A percentile compares a stretch with the other conserved stretches of the same genome.
phyloP scores from a whole-genome alignment of 2,329 filamentous ascomycete genomes.

The Aspergillus terreus region DNA sequence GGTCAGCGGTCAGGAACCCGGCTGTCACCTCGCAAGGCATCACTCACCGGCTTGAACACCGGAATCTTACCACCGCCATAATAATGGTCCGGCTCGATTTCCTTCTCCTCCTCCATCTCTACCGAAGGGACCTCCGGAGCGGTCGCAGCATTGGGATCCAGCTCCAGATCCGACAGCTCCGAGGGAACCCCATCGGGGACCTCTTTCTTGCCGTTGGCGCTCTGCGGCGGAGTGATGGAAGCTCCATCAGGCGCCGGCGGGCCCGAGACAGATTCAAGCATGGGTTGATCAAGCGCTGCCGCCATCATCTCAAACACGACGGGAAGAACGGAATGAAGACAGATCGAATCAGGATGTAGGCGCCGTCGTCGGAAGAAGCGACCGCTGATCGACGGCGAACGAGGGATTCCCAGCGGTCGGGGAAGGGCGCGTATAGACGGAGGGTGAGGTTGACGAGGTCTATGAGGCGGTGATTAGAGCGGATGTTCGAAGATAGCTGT shows the following conservation, averaged over 20 bases:
- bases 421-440: conserved; percentile 17
- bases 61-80: conserved; percentile 79
- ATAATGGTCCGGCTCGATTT: conserved; percentile 81
- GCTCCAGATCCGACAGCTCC: conserved; percentile 41
- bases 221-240: conserved; percentile 42
- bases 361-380: conserved; percentile 39
- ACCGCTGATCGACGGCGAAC: conserved; percentile 44
- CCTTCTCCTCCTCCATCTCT: conserved; percentile 58
- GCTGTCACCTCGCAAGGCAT: background rate
- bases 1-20: conserved; percentile 15
- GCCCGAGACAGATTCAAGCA: conserved; percentile 22
- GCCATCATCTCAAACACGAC: conserved; percentile 29
- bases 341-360: conserved; percentile 12
- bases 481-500: background rate
- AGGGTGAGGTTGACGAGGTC: conserved; percentile 4
- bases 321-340: conserved; percentile 6
- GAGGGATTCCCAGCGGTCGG: conserved; percentile 40
- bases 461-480: conserved; percentile 7
- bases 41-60: conserved; percentile 79
- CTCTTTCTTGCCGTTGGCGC: conserved; percentile 43
- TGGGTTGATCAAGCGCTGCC: conserved; percentile 29
- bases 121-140: conserved; percentile 31
- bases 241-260: conserved; percentile 24
- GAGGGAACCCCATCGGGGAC: conserved; percentile 38
- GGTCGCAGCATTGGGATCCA: conserved; percentile 27